These are phyloP conservation scores for Spiraea crenata DNA, from an alignment of 331 rosid genomes.

Conservation along the genomic window DNA sequence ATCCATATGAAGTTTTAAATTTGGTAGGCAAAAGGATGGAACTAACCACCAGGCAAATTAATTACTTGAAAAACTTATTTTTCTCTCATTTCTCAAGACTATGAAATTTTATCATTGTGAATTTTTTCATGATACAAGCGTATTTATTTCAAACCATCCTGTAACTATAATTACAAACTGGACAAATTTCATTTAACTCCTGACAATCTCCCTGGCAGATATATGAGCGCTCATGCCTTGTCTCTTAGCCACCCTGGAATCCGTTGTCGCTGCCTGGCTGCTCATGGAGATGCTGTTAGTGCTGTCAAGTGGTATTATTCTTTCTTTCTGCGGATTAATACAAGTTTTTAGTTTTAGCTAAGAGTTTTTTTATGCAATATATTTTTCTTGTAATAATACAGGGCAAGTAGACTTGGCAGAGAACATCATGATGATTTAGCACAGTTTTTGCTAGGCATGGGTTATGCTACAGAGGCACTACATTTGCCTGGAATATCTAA, in stretches of 20 bases:
- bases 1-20: background rate
- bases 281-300: slow-evolving; percentile 97
- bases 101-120: background rate
- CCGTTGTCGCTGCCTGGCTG: slow-evolving; percentile 98
- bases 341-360: background rate
- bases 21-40: background rate
- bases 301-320: slow-evolving; percentile 85
- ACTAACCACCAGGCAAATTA: background rate
- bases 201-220: slow-evolving; percentile 48
- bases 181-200: slow-evolving; percentile 15
- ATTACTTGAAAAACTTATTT: background rate
- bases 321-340: slow-evolving; percentile 12
- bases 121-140: background rate
- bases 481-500: slow-evolving; percentile 95
- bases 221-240: slow-evolving; percentile 95
- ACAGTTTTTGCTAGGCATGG: slow-evolving; percentile 96
- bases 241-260: slow-evolving; percentile 96
- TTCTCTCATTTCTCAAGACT: background rate
- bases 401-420: slow-evolving; percentile 98
- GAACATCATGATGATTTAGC: slow-evolving; percentile 99
- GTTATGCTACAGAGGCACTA: slow-evolving; percentile 95
- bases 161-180: background rate
- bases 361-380: slow-evolving; percentile 16
- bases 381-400: slow-evolving; percentile 35
- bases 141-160: background rate